Base-by-base conservation (phyloP, 2,329 filamentous ascomycete genomes). In the Calonectria pauciramosa region DNA sequence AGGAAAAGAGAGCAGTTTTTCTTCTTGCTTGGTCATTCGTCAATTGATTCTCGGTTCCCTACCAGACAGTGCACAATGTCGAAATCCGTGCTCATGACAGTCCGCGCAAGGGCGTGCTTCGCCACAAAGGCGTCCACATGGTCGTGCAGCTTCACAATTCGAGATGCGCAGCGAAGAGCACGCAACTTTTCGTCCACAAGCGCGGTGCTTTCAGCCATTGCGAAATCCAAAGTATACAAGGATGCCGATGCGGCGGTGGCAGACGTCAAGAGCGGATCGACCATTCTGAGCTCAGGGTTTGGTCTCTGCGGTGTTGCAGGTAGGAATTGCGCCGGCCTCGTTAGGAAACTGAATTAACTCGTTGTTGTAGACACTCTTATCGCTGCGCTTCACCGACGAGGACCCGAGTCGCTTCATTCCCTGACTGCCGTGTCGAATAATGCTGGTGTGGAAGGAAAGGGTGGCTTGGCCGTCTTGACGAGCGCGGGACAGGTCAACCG, bases 361-460 rank as follows among this genome's bases (percentile, higher is more conserved):
- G 68, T n/a, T 9, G 14, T 6, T 4, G 18, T 83, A 89, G 93
- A 95, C 82, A 95, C 94, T 0, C 86, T 96, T 9, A 96, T 96
- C 80, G 88, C 91, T 51, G 92, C 93, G 20, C 90, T 96, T 49
- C 89, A 91, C 70, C 87, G 87, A 23, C 86, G 91, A 80, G 92
- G 91, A 8, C 86, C 87, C 7, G 90, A 92, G 6, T 88, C 89
- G 13, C 88, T 96, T 28, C 89, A 94, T 65, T 89, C 91, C 2
- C 88, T 96, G 36, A 95, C 94, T 0, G 94, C 94, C 26, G 93
- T 96, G 2, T 96, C 94, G 66, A 96, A 96, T 82, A 96, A 96
- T 82, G 94, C 94, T 10, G 94, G 94, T 32, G 89, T 92, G 36
- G 91, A 93, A 49, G 91, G 92, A 34, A 91, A 89, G 67, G 91